Base-by-base conservation (phyloP, 768 basidiomycete species). In the Macrolepiota dolichaula region DNA sequence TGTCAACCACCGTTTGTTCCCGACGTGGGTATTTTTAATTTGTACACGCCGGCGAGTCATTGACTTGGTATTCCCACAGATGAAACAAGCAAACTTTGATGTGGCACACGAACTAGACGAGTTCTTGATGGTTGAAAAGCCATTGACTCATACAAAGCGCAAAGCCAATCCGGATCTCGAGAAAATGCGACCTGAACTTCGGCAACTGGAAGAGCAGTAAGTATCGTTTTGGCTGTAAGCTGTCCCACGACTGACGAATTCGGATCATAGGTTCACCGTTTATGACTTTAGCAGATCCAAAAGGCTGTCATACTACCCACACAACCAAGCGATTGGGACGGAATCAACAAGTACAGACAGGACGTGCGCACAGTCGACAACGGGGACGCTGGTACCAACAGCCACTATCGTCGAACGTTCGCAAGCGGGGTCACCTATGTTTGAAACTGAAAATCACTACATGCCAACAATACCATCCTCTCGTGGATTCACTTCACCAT, bases 51-150 rank as follows among this genome's bases (percentile, higher is more conserved):
- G 55, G 52, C 32, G 42, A 37, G 51, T 55, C 24, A 53, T 29
- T 49, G 22, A 61, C 44, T 57, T 32, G 47, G 65, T 36, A 10
- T 62, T 44, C 59, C 53, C 44, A 62, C 69, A 99, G 96, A 86
- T 90, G 74, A 95, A 96, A 72, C 89, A 89, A 74, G 92, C 95
- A n/a, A 98, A 99, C 73, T 99, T 98, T 73, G 96, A 99, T 70
- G 89, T 97, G 38, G 87, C 94, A 37, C 95, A 98, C 69, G 97
- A 98, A 77, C 84, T 99, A 10, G 96, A 99, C 71, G 97, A 99
- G 72, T 91, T 98, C 68, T 74, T 99, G 69, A 85, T 98, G 83
- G 96, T 96, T 55, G 96, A 98, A 76, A 98, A 98, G 72, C 96
- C 96, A n/a, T 77, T 98, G 58, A 97, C 94, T 59, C 94, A 96